phyloP scores from a whole-genome alignment of 1,139 yeast species.

The Yamadazyma triangularis region DNA sequence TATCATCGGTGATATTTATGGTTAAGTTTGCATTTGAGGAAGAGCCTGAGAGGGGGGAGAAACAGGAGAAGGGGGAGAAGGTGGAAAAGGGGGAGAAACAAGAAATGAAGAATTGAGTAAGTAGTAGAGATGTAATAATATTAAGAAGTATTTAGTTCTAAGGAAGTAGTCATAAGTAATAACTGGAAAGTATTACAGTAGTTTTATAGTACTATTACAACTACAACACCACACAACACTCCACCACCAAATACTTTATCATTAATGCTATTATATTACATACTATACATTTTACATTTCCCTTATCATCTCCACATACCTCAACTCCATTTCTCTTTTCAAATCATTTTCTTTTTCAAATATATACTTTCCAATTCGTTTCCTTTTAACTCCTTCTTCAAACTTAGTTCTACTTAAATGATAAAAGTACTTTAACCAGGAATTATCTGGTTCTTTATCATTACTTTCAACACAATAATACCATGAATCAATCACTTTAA shows the following conservation, averaged over 20 bases:
- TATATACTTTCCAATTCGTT: conserved; percentile 19
- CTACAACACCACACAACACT: no score
- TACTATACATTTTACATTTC: conserved; percentile 4
- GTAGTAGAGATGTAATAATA: no score
- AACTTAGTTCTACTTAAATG: conserved; percentile 14
- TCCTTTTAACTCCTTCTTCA: conserved; percentile 17
- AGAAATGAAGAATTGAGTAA: no score
- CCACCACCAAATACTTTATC: no score
- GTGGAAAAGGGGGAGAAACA: conserved; percentile 6
- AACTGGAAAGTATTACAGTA: no score
- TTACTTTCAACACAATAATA: conserved; percentile 19
- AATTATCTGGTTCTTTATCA: not conserved
- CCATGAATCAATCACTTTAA: conserved; percentile 46
- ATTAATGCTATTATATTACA: conserved; percentile 4
- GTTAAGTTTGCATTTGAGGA: conserved; percentile 24
- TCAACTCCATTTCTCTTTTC: conserved; percentile 17
- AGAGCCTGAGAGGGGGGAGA: conserved; percentile 14
- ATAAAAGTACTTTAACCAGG: conserved; percentile 6
- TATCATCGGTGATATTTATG: conserved; percentile 24
- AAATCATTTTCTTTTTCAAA: conserved; percentile 18
- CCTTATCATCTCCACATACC: conserved; percentile 17
- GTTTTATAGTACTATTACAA: no score
- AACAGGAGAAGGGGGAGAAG: conserved; percentile 15
- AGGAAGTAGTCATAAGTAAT: no score
- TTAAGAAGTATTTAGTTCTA: no score